A percentile compares a stretch with the other conserved stretches of the same genome.
These are phyloP conservation scores for Fusarium citri DNA, from an alignment of 2,329 filamentous ascomycete species.

Conservation along the genomic window DNA sequence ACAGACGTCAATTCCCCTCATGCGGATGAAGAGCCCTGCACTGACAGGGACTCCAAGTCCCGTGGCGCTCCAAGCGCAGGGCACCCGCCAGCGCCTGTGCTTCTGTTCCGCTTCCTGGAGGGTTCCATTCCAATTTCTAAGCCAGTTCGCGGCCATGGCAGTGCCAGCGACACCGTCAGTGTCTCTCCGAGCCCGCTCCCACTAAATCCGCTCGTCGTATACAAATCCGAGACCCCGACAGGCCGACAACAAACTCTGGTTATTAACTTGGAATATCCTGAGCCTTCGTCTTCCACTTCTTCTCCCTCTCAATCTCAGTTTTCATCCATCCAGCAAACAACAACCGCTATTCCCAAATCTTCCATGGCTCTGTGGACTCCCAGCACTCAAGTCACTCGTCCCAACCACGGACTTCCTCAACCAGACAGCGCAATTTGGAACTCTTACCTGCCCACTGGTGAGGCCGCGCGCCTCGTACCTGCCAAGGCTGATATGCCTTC, in stretches of 20 bases:
- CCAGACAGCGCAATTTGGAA: slow-evolving; percentile 54
- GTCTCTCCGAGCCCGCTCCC: slow-evolving; percentile 28
- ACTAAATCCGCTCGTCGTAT: slow-evolving; percentile 37
- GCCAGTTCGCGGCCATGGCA: slow-evolving; percentile 12
- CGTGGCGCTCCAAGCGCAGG: slow-evolving; percentile 30
- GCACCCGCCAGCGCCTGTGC: slow-evolving; percentile 23
- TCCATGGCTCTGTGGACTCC: slow-evolving; percentile 47
- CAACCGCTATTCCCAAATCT: slow-evolving; percentile 5
- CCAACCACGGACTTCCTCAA: slow-evolving; percentile 51
- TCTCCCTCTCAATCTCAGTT: slow-evolving; percentile 6
- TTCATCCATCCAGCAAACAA: slow-evolving; percentile 19
- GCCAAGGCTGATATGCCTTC: slow-evolving; percentile 45
- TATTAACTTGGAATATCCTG: slow-evolving; percentile 15
- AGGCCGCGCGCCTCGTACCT: slow-evolving; percentile 47
- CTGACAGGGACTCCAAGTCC: slow-evolving; percentile 30
- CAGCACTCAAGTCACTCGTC: slow-evolving; percentile 33
- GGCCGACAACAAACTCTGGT: slow-evolving; percentile 22
- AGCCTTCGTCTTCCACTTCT: slow-evolving; percentile 1
- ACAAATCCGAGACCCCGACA: slow-evolving; percentile 39
- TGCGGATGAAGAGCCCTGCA: slow-evolving; percentile 37
- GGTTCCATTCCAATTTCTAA: slow-evolving; percentile 40
- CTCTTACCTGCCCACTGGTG: slow-evolving; percentile 47
- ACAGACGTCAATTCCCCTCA: slow-evolving; percentile 28
- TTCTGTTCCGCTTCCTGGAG: slow-evolving; percentile 34
- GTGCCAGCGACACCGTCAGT: slow-evolving; percentile 15